These are phyloP conservation scores for Jaenimonas drosophilae DNA, from an alignment of 208 protist species.

Conservation along the genomic window DNA sequence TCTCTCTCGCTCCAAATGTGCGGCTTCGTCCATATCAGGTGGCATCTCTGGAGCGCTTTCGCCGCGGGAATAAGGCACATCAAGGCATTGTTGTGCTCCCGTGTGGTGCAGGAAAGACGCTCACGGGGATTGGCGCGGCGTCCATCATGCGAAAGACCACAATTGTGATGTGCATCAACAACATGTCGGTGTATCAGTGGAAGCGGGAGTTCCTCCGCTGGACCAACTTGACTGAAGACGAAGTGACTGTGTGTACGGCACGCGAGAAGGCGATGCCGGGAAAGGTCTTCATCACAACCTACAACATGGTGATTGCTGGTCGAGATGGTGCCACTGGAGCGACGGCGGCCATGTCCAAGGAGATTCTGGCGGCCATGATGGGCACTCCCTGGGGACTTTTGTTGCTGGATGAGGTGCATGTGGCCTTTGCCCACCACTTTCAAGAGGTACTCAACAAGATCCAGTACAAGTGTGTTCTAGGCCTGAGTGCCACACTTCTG, in stretches of 20 bases:
- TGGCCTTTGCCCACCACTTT: conserved; percentile 95
- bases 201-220: conserved; percentile 90
- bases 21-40: conserved; percentile 81
- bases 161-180: conserved; percentile 93
- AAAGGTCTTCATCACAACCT: conserved; percentile 98
- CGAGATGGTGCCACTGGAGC: conserved; percentile 18
- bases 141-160: conserved; percentile 91
- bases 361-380: conserved; percentile 52
- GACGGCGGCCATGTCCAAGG: conserved; percentile 38
- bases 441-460: conserved; percentile 90
- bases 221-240: conserved; percentile 61
- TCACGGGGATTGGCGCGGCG: conserved; percentile 97
- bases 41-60: conserved; percentile 78
- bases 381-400: conserved; percentile 96
- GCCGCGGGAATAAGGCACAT: conserved; percentile 69
- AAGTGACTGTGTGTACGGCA: conserved; percentile 79
- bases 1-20: conserved; percentile 49
- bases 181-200: conserved; percentile 97
- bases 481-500: conserved; percentile 95
- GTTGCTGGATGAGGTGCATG: conserved; percentile 99
- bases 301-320: conserved; percentile 94
- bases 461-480: conserved; percentile 97
- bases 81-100: conserved; percentile 98
- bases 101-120: conserved; percentile 99
- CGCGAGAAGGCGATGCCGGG: conserved; percentile 73